Conservation (phyloP, 1,284 basidiomycete species). For the Pyrrhoderma lamaoense region DNA sequence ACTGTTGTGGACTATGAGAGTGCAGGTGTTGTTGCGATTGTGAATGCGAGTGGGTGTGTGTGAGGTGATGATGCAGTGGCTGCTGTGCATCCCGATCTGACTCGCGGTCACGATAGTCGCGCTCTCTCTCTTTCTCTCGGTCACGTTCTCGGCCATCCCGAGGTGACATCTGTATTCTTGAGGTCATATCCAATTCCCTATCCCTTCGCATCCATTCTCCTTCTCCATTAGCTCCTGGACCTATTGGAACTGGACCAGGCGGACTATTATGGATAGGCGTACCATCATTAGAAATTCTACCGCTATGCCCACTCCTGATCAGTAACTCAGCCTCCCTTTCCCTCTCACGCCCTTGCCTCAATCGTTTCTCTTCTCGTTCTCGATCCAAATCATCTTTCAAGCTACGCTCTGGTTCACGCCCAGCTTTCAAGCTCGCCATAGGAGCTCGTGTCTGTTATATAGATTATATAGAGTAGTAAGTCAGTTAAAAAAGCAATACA, state of each 20-base stretch:
- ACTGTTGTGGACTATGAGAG: constrained; percentile 7
- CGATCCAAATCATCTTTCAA: constrained; percentile 16
- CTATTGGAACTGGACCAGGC: background rate
- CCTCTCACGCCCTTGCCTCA: constrained; percentile 22
- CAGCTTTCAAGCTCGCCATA: background rate
- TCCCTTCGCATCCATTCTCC: constrained; percentile 6
- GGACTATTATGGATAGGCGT: too few relatives aligned
- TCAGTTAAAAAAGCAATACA: constrained; percentile 1
- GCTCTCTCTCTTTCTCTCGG: background rate
- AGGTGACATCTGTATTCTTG: constrained; percentile 16
- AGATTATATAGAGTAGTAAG: constrained; percentile 3
- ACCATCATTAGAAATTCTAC: too few relatives aligned
- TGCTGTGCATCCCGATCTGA: constrained; percentile 1
- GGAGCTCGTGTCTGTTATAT: constrained; percentile 11
- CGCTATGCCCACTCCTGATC: constrained; percentile 22
- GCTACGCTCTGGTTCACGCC: constrained; percentile 7
- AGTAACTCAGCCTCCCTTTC: constrained; percentile 28
- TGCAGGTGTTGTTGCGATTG: constrained; percentile 8
- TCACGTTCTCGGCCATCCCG: constrained; percentile 13
- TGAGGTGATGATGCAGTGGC: constrained; percentile 10
- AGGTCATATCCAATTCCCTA: constrained; percentile 21
- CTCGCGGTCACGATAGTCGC: background rate
- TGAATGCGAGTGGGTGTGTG: constrained; percentile 5
- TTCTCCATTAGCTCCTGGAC: constrained; percentile 8
- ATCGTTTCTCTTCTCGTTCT: constrained; percentile 14